phyloP scores from a whole-genome alignment of 257 asterid genomes.

The Nicotiana knightiana region DNA sequence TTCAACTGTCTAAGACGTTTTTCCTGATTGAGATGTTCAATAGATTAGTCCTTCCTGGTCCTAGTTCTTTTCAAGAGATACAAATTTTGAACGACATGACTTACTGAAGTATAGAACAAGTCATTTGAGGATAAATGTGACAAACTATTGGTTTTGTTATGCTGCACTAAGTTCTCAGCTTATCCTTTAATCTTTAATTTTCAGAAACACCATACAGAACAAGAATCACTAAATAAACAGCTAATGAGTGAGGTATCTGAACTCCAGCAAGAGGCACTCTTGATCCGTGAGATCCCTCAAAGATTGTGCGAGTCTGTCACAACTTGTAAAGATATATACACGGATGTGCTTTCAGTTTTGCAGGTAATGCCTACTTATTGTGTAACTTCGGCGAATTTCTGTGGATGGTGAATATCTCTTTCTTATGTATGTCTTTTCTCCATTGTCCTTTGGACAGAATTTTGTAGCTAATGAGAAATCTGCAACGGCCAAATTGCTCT shows the following conservation, averaged over 20 bases:
- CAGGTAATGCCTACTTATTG: conserved; percentile 38
- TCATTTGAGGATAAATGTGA: not conserved
- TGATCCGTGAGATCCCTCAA: conserved; percentile 46
- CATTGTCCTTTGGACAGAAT: conserved; percentile 34
- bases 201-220: conserved; percentile 53
- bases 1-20: not conserved
- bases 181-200: conserved; percentile 20
- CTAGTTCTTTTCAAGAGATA: not conserved
- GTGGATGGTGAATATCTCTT: not conserved
- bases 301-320: conserved; percentile 46
- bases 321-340: conserved; percentile 55
- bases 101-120: not conserved
- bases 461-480: conserved; percentile 53
- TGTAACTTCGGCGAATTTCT: conserved; percentile 10
- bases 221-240: conserved; percentile 44
- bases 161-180: not conserved
- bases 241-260: conserved; percentile 46
- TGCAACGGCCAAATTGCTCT: conserved; percentile 46
- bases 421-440: conserved; percentile 1
- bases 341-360: conserved; percentile 46
- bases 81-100: not conserved
- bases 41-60: not conserved
- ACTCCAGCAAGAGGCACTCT: conserved; percentile 53
- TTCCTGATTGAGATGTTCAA: not conserved
- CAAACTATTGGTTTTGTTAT: not conserved